Base-by-base conservation (phyloP, 2,329 filamentous ascomycete species). In the Fusarium sp. region DNA sequence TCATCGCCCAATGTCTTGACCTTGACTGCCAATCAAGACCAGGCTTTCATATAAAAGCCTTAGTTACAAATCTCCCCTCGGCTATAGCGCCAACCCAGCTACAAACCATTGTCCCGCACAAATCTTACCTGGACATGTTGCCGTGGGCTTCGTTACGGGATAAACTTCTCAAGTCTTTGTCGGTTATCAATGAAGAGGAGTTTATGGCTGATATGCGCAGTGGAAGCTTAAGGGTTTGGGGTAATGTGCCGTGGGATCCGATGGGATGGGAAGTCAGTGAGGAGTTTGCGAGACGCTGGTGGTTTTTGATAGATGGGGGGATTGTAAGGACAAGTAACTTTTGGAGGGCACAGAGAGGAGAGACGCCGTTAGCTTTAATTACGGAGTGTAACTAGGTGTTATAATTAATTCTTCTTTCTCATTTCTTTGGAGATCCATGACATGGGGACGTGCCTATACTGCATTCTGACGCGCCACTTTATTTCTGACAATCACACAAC, bases 251-350 rank as follows among this genome's bases (percentile, higher is more conserved):
- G 0, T 72, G 69, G 65, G 12, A 80, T 77, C 65, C 79, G 78
- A 68, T 79, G 79, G 65, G 86, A 71, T 46, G 81, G 76, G 71
- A 86, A 84, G 73, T 83, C 81, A 62, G 78, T 78, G 72, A 79
- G 78, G 2, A 74, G 71, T 53, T 84, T 83, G 59, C 66, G 0
- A 65, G 40, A 12, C 54, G 48, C 1, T 69, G 57, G 69, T 72
- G 69, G 69, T 72, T 72, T n/a, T 20, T 72, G 40, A 30, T 72
- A 29, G 69, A 72, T 40, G 51, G 44, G 20, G 37, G 42, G 0
- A 44, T 72, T 3, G 13, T 72, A 1, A 32, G 41, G 8, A 60
- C 58, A 12, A 67, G 62, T 10, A 68, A 67, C 13, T 72, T 72
- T n/a, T 72, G 63, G 66, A 55, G 67, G 0, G 24, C 63, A 4